phyloP scores from a whole-genome alignment of 1,284 basidiomycete species.

The Rhizoctonia solani region DNA sequence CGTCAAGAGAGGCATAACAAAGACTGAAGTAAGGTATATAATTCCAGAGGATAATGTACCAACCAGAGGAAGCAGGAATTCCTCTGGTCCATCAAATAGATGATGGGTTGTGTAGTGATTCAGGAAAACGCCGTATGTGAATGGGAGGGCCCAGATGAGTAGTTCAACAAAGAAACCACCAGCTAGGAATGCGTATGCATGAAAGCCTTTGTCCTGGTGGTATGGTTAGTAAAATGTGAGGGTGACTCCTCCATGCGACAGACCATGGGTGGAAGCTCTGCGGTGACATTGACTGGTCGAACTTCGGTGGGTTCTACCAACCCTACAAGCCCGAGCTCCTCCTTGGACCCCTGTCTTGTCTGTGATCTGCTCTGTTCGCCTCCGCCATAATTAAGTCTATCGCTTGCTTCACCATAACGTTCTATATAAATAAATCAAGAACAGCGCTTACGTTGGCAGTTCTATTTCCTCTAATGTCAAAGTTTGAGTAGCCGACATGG shows the following conservation, averaged over 20 bases:
- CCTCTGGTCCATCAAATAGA: conserved; percentile 27
- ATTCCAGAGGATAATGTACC: conserved; percentile 39
- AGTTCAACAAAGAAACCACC: conserved; percentile 39
- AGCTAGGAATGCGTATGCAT: conserved; percentile 39
- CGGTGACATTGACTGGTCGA: background rate
- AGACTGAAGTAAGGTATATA: conserved; percentile 38
- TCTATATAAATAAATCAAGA: background rate
- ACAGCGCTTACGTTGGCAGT: conserved; percentile 3
- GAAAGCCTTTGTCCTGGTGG: conserved; percentile 36
- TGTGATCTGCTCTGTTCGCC: background rate
- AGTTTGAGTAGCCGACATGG: conserved; percentile 9
- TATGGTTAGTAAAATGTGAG: background rate
- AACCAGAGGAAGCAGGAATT: conserved; percentile 37
- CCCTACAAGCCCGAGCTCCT: background rate
- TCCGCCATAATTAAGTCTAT: background rate
- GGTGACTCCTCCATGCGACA: background rate
- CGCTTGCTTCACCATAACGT: background rate
- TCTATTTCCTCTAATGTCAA: conserved; percentile 12
- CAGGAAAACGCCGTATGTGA: conserved; percentile 40
- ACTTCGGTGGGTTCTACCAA: background rate
- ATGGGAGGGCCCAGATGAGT: conserved; percentile 38
- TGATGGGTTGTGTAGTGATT: conserved; percentile 38
- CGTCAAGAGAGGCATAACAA: conserved; percentile 37
- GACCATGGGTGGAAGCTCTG: conserved; percentile 25
- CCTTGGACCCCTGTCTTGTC: conserved; percentile 2